Evolutionary conservation across 73 alveolate genomes (phyloP), one percentile per base, ranked within the genome.

Genomic region (Durusdinium trenchii): DNA sequence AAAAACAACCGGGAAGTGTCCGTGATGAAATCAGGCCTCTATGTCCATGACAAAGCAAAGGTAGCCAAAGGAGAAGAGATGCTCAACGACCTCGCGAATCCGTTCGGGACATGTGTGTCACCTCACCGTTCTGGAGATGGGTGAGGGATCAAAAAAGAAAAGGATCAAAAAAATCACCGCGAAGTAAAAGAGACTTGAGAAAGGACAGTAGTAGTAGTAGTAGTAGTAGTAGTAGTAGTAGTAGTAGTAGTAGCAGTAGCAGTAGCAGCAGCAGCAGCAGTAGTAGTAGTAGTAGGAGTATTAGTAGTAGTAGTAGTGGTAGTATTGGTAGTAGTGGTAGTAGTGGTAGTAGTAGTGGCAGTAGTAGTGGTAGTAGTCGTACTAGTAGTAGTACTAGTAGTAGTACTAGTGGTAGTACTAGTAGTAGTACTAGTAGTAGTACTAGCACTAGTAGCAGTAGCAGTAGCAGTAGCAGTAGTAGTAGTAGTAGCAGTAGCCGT

Each of bases 191-290:
- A n/a, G n/a, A n/a, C n/a, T n/a, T n/a, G n/a, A n/a, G n/a, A n/a
- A n/a, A n/a, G n/a, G n/a, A n/a, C n/a, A 67, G 79, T 67, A 67
- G 79, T 67, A 12, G 79, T 67, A 67, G 79, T 67, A 67, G 79
- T 67, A 67, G 79, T 67, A 67, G 79, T 42, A 67, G 42, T 67
- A 67, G 79, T 67, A 67, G 45, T 67, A 67, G 40, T 67, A 67
- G 79, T 67, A 67, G 79, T 30, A 67, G 79, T 67, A 67, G 79
- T 67, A 67, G 79, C 30, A 67, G 79, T 67, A 67, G 79, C 30
- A 67, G 79, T 67, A 67, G 79, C 30, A 67, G 79, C 30, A 67
- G 79, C 30, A 67, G 79, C 30, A 67, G 79, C 30, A 67, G 79
- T 67, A 67, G 79, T 67, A 12, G 79, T 67, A 67, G 79, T 67